Conservation (phyloP, 2,329 filamentous ascomycete species). For the Alternaria sp. region DNA sequence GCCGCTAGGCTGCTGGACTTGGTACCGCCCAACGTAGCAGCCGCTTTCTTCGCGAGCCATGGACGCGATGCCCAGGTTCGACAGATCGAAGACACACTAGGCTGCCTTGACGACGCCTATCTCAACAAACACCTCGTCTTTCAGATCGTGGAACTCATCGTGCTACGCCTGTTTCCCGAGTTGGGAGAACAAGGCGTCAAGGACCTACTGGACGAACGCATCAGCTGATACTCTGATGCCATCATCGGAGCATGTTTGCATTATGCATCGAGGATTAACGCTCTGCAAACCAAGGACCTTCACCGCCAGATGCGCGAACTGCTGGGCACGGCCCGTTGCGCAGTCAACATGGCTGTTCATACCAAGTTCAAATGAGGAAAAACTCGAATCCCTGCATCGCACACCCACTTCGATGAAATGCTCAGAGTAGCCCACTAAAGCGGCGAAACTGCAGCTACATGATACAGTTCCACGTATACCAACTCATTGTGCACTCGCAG, state of each 20-base stretch:
- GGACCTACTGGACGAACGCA: constrained; percentile 77
- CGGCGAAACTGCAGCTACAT: constrained; percentile 13
- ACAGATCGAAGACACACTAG: constrained; percentile 67
- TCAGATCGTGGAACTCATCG: constrained; percentile 77
- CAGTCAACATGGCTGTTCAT: constrained; percentile 16
- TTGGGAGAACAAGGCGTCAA: constrained; percentile 73
- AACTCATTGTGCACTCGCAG: constrained; percentile 41
- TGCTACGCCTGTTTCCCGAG: constrained; percentile 87
- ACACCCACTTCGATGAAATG: constrained; percentile 12
- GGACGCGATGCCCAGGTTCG: constrained; percentile 66
- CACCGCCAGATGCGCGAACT: constrained; percentile 33
- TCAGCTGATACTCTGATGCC: constrained; percentile 50
- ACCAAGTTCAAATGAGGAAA: constrained; percentile 8
- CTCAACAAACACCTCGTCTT: constrained; percentile 94
- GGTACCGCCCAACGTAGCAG: constrained; percentile 57
- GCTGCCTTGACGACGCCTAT: constrained; percentile 81
- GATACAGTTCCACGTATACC: constrained; percentile 31
- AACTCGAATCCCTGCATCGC: constrained; percentile 10
- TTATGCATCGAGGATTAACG: constrained; percentile 19
- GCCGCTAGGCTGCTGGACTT: constrained; percentile 65
- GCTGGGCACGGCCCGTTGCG: constrained; percentile 21
- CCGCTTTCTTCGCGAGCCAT: constrained; percentile 41
- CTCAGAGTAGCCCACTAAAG: constrained; percentile 6
- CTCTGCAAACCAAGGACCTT: constrained; percentile 26
- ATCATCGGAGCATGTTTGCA: background rate